Base-by-base conservation (phyloP, 2,329 filamentous ascomycete species). In the Raffaelea albimanens region DNA sequence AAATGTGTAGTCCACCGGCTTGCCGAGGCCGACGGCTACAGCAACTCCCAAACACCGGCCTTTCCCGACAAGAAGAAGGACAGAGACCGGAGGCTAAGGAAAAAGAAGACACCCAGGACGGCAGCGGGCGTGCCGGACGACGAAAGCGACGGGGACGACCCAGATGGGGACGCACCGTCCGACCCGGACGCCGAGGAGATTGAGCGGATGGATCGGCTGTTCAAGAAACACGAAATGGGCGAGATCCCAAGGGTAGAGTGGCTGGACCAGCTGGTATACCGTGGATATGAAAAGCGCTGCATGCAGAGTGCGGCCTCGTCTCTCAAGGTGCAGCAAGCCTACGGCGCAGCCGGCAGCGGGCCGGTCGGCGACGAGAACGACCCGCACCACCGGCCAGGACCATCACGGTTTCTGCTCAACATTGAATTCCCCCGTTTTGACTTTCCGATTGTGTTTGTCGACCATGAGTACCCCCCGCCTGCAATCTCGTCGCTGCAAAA, bases 141-240 rank as follows among this genome's bases (percentile, higher is more conserved):
- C 56, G 25, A 41, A 3, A n/a, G 29, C n/a, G 31, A 18, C 4
- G 47, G 36, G 14, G 38, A 22, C 44, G 46, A 72, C 23, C 66
- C n/a, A n/a, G 21, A 45, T n/a, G 9, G 13, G n/a, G 36, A 36
- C 22, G 40, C 42, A 16, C 3, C 73, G 67, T 68, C 78, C n/a
- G 80, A 85, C 49, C 83, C 84, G 55, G 81, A 94, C 50, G 69
- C 69, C n/a, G 82, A 87, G 46, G 93, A 98, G 64, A 75, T 96
- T 52, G 89, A 96, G 57, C 76, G 93, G 18, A 76, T 98, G 56
- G 90, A 97, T 60, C 83, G 81, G 46, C 66, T 97, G 20, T 85
- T 98, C 61, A 98, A 98, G 67, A 95, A 95, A 66, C 93, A 97
- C 60, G 94, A 98, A 61, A 94, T 96, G 85, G 90, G 89, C 18